Percentiles rank a stretch among this genome's conserved stretches.
These are phyloP conservation scores for Huntiella abstrusa DNA, from an alignment of 2,329 filamentous ascomycete species.

Conservation along the genomic window DNA sequence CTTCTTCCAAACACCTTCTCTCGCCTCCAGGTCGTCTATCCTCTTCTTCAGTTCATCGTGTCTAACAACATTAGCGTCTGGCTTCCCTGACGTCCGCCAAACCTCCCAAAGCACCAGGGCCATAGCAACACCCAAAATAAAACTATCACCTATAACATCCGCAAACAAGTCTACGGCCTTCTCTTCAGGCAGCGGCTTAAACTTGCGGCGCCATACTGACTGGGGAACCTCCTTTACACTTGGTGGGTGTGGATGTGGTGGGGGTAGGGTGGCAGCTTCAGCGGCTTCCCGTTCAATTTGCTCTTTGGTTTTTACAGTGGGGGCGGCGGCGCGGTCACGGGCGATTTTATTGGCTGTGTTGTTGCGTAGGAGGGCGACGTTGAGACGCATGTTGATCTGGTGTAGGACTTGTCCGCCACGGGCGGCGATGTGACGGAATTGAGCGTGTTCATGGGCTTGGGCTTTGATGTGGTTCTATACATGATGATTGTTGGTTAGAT, in stretches of 20 bases:
- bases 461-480: slow-evolving; percentile 45
- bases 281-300: slow-evolving; percentile 32
- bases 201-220: slow-evolving; percentile 43
- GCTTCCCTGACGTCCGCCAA: slow-evolving; percentile 38
- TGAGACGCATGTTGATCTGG: slow-evolving; percentile 47
- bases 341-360: slow-evolving; percentile 36
- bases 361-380: slow-evolving; percentile 40
- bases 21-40: slow-evolving; percentile 30
- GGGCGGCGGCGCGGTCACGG: slow-evolving; percentile 42
- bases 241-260: slow-evolving; percentile 3
- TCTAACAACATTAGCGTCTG: slow-evolving; percentile 35
- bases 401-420: slow-evolving; percentile 45
- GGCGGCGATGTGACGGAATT: slow-evolving; percentile 41
- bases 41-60: slow-evolving; percentile 30
- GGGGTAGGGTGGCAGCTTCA: not conserved
- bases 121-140: slow-evolving; percentile 40
- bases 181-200: slow-evolving; percentile 40
- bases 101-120: slow-evolving; percentile 43
- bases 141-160: slow-evolving; percentile 43
- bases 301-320: slow-evolving; percentile 46
- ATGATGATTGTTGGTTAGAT: not conserved
- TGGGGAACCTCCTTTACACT: slow-evolving; percentile 8
- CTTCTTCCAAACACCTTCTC: slow-evolving; percentile 30
- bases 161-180: slow-evolving; percentile 51
- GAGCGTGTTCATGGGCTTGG: slow-evolving; percentile 44